A percentile compares a stretch with the other conserved stretches of the same genome.
Evolutionary conservation across 73 alveolate genomes (phyloP).

Genomic region (Breviolum minutum): DNA sequence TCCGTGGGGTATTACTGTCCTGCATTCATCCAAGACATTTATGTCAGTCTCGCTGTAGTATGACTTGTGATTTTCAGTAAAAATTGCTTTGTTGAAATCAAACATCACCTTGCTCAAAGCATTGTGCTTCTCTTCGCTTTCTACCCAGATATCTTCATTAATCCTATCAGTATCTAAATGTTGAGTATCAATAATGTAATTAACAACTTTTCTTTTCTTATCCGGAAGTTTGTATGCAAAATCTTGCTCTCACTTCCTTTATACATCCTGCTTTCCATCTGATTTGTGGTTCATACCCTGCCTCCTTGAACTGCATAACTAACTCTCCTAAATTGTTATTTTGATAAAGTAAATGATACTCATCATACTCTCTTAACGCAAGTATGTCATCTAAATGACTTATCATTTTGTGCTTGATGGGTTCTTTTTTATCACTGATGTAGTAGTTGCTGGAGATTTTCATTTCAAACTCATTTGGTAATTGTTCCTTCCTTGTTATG

Average conservation of each 20-base stretch:
- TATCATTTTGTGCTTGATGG: too few species aligned
- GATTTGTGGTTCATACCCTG: too few species aligned
- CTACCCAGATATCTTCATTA: background rate
- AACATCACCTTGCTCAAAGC: background rate
- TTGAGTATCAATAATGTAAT: too few species aligned
- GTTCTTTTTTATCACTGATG: too few species aligned
- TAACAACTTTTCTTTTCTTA: too few species aligned
- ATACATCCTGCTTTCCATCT: conserved; percentile 1
- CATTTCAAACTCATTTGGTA: background rate
- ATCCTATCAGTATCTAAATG: too few species aligned
- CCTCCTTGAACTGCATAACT: conserved; percentile 8
- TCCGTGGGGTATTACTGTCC: background rate
- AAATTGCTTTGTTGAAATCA: background rate
- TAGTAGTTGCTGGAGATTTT: background rate
- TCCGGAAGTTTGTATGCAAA: too few species aligned
- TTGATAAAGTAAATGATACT: background rate
- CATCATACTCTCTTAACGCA: background rate
- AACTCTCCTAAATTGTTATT: background rate
- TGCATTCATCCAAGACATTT: conserved; percentile 6
- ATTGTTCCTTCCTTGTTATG: background rate
- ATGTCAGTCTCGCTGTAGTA: conserved; percentile 1
- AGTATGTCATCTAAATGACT: background rate
- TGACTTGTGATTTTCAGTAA: background rate
- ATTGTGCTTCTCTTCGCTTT: background rate
- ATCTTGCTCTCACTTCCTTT: background rate